Conservation (phyloP, 2,329 filamentous ascomycete species). For the Fusarium sp. region DNA sequence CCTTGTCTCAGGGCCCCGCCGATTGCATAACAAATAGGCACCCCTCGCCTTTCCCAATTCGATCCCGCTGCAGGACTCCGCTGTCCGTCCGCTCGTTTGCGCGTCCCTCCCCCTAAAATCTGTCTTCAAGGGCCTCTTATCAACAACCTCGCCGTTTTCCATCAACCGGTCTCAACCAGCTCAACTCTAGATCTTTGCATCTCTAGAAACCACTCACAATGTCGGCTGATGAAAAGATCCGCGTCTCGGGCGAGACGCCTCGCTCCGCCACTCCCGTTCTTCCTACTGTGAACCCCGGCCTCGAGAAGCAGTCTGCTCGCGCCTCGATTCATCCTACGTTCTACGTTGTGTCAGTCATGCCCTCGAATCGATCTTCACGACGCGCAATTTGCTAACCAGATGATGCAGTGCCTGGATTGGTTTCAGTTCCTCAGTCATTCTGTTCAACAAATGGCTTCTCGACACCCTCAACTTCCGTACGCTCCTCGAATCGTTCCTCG, state of each 20-base stretch:
- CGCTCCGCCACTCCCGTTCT: conserved; percentile 74
- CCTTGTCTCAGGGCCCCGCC: conserved; percentile 45
- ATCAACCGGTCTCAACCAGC: conserved; percentile 29
- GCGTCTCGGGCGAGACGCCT: conserved; percentile 81
- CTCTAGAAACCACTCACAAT: conserved; percentile 61
- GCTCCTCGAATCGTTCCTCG: conserved; percentile 29
- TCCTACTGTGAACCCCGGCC: conserved; percentile 82
- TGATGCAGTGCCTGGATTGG: conserved; percentile 86
- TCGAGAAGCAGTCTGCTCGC: conserved; percentile 78
- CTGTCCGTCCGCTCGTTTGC: conserved; percentile 56
- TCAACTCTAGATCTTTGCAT: conserved; percentile 35
- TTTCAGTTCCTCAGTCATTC: conserved; percentile 91
- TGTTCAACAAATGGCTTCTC: conserved; percentile 99
- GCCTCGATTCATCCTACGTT: conserved; percentile 80
- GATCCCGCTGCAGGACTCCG: conserved; percentile 48
- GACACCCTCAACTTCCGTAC: conserved; percentile 82
- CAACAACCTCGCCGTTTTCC: conserved; percentile 36
- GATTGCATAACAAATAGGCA: conserved; percentile 52
- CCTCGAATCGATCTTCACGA: conserved; percentile 4
- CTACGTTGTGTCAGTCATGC: conserved; percentile 76
- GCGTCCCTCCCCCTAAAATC: conserved; percentile 49
- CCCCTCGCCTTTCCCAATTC: conserved; percentile 45
- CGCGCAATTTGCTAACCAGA: conserved; percentile 23
- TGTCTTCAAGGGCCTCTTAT: conserved; percentile 45
- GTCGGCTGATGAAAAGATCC: conserved; percentile 79